Conservation (phyloP, 2,329 filamentous ascomycete genomes). For the Talaromyces rugulosus region DNA sequence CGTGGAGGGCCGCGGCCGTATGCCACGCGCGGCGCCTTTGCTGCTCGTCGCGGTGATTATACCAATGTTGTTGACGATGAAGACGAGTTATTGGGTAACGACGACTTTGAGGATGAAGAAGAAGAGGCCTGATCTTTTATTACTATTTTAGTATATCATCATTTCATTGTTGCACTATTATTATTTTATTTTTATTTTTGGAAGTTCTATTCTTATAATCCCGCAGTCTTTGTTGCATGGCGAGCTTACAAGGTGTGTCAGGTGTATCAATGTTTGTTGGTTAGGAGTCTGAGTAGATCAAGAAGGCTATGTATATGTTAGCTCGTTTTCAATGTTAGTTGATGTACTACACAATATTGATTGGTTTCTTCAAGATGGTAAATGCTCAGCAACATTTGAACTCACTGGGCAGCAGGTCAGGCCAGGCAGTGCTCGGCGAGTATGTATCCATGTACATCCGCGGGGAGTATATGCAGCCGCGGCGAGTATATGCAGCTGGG, state of each 20-base stretch:
- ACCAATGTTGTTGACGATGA: conserved; percentile 81
- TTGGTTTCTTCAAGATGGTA: no score
- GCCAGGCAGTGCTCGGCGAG: no score
- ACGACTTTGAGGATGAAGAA: conserved; percentile 62
- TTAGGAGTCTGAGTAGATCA: not conserved
- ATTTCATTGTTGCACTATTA: not conserved
- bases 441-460: no score
- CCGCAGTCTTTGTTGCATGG: not conserved
- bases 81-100: not conserved
- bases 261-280: not conserved
- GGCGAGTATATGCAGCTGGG: no score
- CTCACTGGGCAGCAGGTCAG: no score
- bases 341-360: no score
- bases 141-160: not conserved
- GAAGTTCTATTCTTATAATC: no score
- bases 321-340: not conserved
- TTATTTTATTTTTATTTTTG: not conserved
- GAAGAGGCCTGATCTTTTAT: conserved; percentile 50
- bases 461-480: no score
- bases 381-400: no score
- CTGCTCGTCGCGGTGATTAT: conserved; percentile 82
- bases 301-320: not conserved
- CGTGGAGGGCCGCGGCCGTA: conserved; percentile 60
- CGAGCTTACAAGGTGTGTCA: not conserved
- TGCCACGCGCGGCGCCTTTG: conserved; percentile 84